Base-by-base conservation (phyloP, 1,284 basidiomycete species). In the Trichosporon faecale region DNA sequence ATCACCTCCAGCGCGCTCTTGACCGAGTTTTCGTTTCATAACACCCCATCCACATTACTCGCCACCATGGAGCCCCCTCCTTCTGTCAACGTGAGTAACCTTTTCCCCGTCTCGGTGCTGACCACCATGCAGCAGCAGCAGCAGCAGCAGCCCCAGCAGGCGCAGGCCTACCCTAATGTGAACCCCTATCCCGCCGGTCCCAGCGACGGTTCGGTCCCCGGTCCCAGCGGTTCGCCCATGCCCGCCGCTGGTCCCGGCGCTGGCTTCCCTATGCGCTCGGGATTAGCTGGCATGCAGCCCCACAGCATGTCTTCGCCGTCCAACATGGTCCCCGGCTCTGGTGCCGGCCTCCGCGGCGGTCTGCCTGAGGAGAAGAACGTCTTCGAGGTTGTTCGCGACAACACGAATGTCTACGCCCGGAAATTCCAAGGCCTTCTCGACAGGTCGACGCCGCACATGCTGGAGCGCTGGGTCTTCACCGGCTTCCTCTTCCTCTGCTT, bases 381-480 rank as follows among this genome's bases (percentile, higher is more conserved):
- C 21, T 79, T 82, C 52, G 79, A 84, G 71, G 71, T 80, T 37
- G 77, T 84, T 27, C 79, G 76, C 70, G 82, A 84, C 65, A 80
- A 80, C 73, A 79, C 81, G 14, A 81, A 78, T 71, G 76, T 81
- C 31, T 83, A 80, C 69, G 77, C 78, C 14, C 74, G 83, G 70
- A 76, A 77, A 68, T 84, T 94, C 81, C 95, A 97, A 83, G 89
- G 90, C 77, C 84, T 89, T 31, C 87, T 98, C 46, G 97, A 99
- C 86, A 88, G 91, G 65, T 91, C 92, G 83, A 98, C 96, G 2
- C 97, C 97, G 0, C 90, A 95, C 81, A 88, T 91, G 29, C 82
- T 93, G 23, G 88, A 96, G 78, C 89, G 97, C 74, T 99, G 97
- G 97, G 79, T 91, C n/a, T 88, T 87, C 23, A 94, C 94, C 5